phyloP scores from a whole-genome alignment of 2,329 filamentous ascomycete species.

The Chaetomiaceae sp. region DNA sequence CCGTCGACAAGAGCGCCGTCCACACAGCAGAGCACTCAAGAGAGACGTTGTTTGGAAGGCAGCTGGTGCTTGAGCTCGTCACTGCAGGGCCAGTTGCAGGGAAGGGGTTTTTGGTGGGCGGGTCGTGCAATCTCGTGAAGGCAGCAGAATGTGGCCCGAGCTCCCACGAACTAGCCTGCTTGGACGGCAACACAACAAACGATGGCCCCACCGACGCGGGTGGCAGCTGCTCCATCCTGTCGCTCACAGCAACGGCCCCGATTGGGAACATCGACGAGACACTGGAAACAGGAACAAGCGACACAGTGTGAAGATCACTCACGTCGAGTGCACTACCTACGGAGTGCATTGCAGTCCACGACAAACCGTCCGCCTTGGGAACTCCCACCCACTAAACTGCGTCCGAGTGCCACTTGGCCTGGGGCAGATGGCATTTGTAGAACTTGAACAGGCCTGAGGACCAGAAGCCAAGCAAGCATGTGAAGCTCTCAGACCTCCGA shows the following conservation, averaged over 20 bases:
- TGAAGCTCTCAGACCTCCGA: no score
- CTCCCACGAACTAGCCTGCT: slow-evolving; percentile 20
- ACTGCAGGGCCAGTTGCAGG: background rate
- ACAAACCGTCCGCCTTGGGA: no score
- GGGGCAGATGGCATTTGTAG: no score
- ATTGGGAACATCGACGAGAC: no score
- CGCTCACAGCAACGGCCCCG: slow-evolving; percentile 24
- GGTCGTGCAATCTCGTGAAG: slow-evolving; percentile 12
- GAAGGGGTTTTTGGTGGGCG: slow-evolving; percentile 19
- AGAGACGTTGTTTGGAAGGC: slow-evolving; percentile 5
- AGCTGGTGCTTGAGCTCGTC: slow-evolving; percentile 7
- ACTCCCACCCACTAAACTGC: no score
- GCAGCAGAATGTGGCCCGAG: slow-evolving; percentile 17
- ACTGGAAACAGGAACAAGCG: no score
- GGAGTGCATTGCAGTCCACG: no score
- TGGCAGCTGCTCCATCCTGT: slow-evolving; percentile 17
- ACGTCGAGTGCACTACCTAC: no score
- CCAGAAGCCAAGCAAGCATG: no score
- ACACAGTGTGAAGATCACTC: no score
- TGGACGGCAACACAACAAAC: slow-evolving; percentile 25
- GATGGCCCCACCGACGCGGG: slow-evolving; percentile 22
- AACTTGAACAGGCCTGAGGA: no score
- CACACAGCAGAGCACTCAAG: slow-evolving; percentile 3
- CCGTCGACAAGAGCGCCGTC: background rate
- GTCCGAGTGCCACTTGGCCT: no score